A percentile compares a stretch with the other conserved stretches of the same genome.
These are phyloP conservation scores for Silene coronaria DNA, from an alignment of 179 eudicot genomes.

Conservation along the genomic window DNA sequence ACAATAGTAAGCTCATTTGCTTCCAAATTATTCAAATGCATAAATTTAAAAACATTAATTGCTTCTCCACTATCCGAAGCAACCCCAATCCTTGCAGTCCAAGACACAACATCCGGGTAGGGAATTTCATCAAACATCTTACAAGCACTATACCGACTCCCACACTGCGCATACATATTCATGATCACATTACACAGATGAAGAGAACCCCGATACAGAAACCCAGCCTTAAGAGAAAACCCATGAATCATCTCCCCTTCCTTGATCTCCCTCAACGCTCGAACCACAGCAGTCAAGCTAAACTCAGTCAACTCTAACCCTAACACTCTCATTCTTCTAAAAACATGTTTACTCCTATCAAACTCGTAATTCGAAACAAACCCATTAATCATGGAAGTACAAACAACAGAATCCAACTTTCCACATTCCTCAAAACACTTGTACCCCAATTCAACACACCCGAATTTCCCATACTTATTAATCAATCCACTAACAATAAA, in stretches of 20 bases:
- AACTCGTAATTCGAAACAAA: constrained; percentile 53
- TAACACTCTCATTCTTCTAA: constrained; percentile 36
- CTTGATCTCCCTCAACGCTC: constrained; percentile 44
- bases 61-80: constrained; percentile 42
- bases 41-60: constrained; percentile 29
- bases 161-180: constrained; percentile 40
- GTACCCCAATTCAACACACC: constrained; percentile 36
- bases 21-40: constrained; percentile 32
- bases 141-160: constrained; percentile 26
- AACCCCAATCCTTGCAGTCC: constrained; percentile 52
- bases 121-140: constrained; percentile 48
- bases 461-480: constrained; percentile 41
- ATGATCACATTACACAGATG: constrained; percentile 55
- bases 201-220: constrained; percentile 34
- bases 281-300: constrained; percentile 41
- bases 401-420: constrained; percentile 48
- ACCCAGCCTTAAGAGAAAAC: constrained; percentile 38
- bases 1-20: constrained; percentile 44
- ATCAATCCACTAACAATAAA: constrained; percentile 54
- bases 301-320: constrained; percentile 52
- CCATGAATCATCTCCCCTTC: constrained; percentile 55
- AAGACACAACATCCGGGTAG: constrained; percentile 54
- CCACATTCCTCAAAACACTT: constrained; percentile 52
- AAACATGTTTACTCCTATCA: constrained; percentile 34
- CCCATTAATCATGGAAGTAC: constrained; percentile 61